Conservation (phyloP, 176 grass and related monocot species). For the Zea luxurians region DNA sequence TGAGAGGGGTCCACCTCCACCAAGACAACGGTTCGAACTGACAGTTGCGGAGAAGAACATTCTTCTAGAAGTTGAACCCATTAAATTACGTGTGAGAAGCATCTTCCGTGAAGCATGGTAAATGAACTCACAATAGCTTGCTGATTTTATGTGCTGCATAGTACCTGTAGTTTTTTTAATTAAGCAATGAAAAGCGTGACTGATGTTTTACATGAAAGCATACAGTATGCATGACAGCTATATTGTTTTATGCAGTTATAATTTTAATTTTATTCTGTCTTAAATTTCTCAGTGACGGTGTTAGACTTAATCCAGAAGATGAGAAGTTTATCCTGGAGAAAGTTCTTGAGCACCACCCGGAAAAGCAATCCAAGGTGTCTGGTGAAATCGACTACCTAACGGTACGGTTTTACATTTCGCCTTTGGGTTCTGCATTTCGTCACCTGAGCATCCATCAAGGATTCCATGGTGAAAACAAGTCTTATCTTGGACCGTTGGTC, state of each 20-base stretch:
- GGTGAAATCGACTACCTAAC: slow-evolving; percentile 68
- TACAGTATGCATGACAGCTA: slow-evolving; percentile 5
- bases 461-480: neutral
- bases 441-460: neutral
- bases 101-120: slow-evolving; percentile 82
- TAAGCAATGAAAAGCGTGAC: neutral
- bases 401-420: slow-evolving; percentile 46
- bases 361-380: slow-evolving; percentile 66
- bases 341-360: slow-evolving; percentile 82
- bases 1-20: slow-evolving; percentile 45
- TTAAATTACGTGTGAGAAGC: slow-evolving; percentile 56
- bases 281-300: slow-evolving; percentile 59
- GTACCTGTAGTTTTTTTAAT: slow-evolving; percentile 1
- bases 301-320: slow-evolving; percentile 57
- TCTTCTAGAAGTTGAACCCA: slow-evolving; percentile 63
- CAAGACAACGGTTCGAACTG: slow-evolving; percentile 57
- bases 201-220: slow-evolving; percentile 13
- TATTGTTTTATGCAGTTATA: neutral
- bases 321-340: slow-evolving; percentile 72
- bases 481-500: neutral
- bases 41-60: slow-evolving; percentile 73
- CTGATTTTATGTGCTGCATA: slow-evolving; percentile 24
- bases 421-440: neutral
- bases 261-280: slow-evolving; percentile 25
- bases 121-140: slow-evolving; percentile 27